Percentiles rank a stretch among this genome's conserved stretches.
Conservation (phyloP, 306 rosid species). For the Fagus sylvatica region DNA sequence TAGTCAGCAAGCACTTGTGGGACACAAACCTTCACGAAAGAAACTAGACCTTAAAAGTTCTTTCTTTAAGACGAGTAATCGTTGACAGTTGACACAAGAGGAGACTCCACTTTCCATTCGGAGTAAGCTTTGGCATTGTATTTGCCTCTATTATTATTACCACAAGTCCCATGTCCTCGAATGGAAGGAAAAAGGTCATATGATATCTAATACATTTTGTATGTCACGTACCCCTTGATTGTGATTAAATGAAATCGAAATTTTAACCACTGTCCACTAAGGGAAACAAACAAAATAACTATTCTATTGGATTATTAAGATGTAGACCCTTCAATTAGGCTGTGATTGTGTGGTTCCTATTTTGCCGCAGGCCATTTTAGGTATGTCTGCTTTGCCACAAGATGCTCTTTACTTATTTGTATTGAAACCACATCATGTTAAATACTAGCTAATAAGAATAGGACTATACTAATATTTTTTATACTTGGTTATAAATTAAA, state of each 20-base stretch:
- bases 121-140: too few species aligned
- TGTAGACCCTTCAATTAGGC: not conserved
- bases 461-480: too few species aligned
- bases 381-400: not conserved
- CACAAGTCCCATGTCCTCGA: too few species aligned
- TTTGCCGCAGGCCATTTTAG: not conserved
- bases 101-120: too few species aligned
- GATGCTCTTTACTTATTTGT: too few species aligned
- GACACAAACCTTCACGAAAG: not conserved
- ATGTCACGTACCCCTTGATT: not conserved
- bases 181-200: too few species aligned
- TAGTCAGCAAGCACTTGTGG: slow-evolving; percentile 22
- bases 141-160: too few species aligned
- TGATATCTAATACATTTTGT: too few species aligned
- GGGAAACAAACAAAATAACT: not conserved
- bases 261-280: not conserved
- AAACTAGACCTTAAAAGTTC: not conserved
- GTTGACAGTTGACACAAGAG: not conserved
- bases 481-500: too few species aligned
- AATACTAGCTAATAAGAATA: too few species aligned
- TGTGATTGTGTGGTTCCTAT: not conserved
- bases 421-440: too few species aligned
- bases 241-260: not conserved
- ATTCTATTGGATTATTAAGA: not conserved
- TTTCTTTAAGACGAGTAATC: too few species aligned